Evolutionary conservation across 305 asterid species (phyloP).

Genomic region (Lippia alba): DNA sequence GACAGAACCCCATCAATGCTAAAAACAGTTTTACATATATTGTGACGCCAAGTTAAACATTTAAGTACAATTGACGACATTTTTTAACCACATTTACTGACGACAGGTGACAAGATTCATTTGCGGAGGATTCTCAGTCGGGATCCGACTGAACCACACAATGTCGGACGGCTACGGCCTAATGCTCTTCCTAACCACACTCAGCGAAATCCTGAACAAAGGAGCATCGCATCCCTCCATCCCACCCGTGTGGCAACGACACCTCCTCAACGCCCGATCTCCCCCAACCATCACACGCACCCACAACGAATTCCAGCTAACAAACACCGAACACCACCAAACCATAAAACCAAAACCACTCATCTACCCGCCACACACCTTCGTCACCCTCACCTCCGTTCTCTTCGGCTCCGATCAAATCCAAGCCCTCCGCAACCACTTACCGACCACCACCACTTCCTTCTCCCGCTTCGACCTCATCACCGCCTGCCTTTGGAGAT

Average conservation of each 20-base stretch:
- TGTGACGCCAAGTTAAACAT: no score
- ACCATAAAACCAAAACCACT: not conserved
- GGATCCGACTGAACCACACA: slow-evolving; percentile 25
- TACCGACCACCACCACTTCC: not conserved
- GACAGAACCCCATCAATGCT: no score
- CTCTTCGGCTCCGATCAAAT: slow-evolving; percentile 21
- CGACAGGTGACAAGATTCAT: slow-evolving; percentile 30
- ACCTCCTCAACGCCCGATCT: slow-evolving; percentile 16
- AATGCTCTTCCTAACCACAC: slow-evolving; percentile 10
- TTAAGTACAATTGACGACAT: no score
- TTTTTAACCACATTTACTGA: no score
- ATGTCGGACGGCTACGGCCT: slow-evolving; percentile 20
- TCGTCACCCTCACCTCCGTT: not conserved
- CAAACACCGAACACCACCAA: not conserved
- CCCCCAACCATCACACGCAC: slow-evolving; percentile 22
- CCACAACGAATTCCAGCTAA: not conserved
- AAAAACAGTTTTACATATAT: no score
- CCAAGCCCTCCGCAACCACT: slow-evolving; percentile 1
- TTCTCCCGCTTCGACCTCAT: slow-evolving; percentile 25
- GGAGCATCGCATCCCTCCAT: slow-evolving; percentile 13
- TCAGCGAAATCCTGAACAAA: slow-evolving; percentile 18
- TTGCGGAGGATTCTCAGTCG: slow-evolving; percentile 30
- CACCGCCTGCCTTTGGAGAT: slow-evolving; percentile 35
- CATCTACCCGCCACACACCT: no score
- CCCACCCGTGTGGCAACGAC: slow-evolving; percentile 27